A percentile compares a stretch with the other conserved stretches of the same genome.
phyloP scores from a whole-genome alignment of 2,329 filamentous ascomycete genomes.

The Fusarium hostae region DNA sequence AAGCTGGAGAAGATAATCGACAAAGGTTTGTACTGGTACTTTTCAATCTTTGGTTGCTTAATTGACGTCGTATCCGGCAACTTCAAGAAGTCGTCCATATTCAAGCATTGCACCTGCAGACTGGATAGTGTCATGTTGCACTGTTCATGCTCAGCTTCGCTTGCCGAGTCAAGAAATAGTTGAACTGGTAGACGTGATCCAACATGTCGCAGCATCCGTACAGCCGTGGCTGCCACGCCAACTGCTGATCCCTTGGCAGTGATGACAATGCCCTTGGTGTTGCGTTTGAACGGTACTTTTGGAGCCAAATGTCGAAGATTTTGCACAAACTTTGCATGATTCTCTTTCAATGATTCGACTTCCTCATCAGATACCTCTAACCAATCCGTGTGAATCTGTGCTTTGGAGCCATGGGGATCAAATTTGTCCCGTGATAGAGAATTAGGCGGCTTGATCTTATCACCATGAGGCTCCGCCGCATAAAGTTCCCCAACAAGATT shows the following conservation, averaged over 20 bases:
- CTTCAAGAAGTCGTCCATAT: conserved; percentile 37
- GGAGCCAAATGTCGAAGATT: conserved; percentile 21
- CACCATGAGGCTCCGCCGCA: conserved; percentile 26
- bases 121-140: conserved; percentile 16
- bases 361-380: conserved; percentile 19
- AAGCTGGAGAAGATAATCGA: conserved; percentile 41
- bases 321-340: conserved; percentile 27
- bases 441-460: conserved; percentile 13
- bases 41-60: conserved; percentile 20
- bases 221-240: conserved; percentile 36
- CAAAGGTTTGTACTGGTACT: conserved; percentile 38
- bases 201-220: conserved; percentile 38
- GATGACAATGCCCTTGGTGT: conserved; percentile 36
- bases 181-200: conserved; percentile 34
- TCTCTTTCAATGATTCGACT: conserved; percentile 25
- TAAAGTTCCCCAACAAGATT: conserved; percentile 15
- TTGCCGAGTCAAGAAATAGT: conserved; percentile 36
- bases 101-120: conserved; percentile 29
- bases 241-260: conserved; percentile 29
- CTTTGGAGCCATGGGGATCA: conserved; percentile 15
- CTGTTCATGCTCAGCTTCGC: conserved; percentile 9
- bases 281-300: conserved; percentile 16
- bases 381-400: conserved; percentile 24
- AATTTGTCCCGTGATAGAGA: conserved; percentile 31
- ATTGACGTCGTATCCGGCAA: conserved; percentile 1